Evolutionary conservation across 176 grass and related monocot genomes (phyloP).

Genomic region (Avena atlantica): DNA sequence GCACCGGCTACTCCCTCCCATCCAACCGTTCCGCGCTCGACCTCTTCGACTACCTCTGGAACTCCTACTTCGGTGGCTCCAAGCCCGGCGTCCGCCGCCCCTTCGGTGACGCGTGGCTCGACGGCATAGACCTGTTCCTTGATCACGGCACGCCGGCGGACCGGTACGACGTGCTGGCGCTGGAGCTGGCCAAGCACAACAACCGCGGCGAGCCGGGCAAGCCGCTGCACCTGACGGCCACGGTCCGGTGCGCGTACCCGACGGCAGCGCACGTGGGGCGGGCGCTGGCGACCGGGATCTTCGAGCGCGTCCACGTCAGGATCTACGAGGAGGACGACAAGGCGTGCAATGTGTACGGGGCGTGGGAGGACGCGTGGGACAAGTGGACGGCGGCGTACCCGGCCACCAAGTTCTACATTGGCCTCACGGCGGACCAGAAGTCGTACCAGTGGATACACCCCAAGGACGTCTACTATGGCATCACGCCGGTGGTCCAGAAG

Average conservation of each 20-base stretch:
- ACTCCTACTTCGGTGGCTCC: conserved; percentile 42
- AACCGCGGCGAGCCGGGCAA: conserved; percentile 7
- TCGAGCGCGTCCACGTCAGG: conserved; percentile 37
- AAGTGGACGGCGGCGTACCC: conserved; percentile 27
- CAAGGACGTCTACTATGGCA: background rate
- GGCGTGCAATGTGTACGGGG: background rate
- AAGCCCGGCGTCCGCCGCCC: background rate
- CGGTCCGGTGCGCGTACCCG: conserved; percentile 15
- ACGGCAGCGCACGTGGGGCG: background rate
- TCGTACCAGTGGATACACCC: background rate
- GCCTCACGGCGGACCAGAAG: background rate
- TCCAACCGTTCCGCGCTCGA: background rate
- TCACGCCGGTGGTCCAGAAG: background rate
- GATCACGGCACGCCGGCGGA: background rate
- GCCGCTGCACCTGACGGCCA: conserved; percentile 35
- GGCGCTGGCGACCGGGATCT: conserved; percentile 17
- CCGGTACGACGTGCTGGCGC: conserved; percentile 25
- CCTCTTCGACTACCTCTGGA: conserved; percentile 43
- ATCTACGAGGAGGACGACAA: conserved; percentile 14
- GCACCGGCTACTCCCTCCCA: background rate
- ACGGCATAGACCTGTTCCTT: conserved; percentile 38
- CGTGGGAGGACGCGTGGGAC: background rate
- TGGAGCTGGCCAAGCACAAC: conserved; percentile 35
- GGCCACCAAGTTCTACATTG: background rate
- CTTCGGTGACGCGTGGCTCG: conserved; percentile 39